phyloP scores from a whole-genome alignment of 2,329 filamentous ascomycete species.

The Rachicladosporium sp. region DNA sequence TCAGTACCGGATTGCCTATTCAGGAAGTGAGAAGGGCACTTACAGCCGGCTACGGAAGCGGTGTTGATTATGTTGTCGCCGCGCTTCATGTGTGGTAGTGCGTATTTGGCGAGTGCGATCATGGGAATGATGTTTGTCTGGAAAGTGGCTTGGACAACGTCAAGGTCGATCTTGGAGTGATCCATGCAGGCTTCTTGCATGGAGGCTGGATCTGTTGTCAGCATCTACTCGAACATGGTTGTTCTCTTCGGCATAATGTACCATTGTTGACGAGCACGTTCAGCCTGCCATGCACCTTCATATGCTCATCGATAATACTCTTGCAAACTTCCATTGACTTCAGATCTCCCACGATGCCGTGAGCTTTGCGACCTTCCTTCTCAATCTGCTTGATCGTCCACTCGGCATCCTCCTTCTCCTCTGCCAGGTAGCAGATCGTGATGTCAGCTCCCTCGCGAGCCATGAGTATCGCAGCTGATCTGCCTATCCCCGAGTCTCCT shows the following conservation, averaged over 20 bases:
- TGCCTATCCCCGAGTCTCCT: constrained; percentile 33
- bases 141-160: constrained; percentile 45
- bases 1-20: too few relatives aligned
- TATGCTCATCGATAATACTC: constrained; percentile 40
- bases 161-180: constrained; percentile 42
- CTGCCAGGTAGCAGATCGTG: constrained; percentile 43
- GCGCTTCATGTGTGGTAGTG: constrained; percentile 44
- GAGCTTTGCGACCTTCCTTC: constrained; percentile 35
- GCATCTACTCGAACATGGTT: background rate
- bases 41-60: constrained; percentile 29
- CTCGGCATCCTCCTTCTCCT: constrained; percentile 45
- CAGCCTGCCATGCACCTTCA: constrained; percentile 32
- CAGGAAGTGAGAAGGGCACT: too few relatives aligned
- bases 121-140: constrained; percentile 45
- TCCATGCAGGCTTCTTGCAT: constrained; percentile 44
- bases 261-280: constrained; percentile 46
- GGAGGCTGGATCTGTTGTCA: constrained; percentile 26
- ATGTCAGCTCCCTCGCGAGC: constrained; percentile 47
- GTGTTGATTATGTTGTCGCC: constrained; percentile 43
- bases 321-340: constrained; percentile 39
- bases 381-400: constrained; percentile 42
- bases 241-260: constrained; percentile 1
- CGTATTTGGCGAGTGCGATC: constrained; percentile 48
- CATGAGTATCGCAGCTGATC: constrained; percentile 43
- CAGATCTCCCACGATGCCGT: constrained; percentile 38